Conservation (phyloP, 164 flowering plant species). For the Sextonia rubra region DNA sequence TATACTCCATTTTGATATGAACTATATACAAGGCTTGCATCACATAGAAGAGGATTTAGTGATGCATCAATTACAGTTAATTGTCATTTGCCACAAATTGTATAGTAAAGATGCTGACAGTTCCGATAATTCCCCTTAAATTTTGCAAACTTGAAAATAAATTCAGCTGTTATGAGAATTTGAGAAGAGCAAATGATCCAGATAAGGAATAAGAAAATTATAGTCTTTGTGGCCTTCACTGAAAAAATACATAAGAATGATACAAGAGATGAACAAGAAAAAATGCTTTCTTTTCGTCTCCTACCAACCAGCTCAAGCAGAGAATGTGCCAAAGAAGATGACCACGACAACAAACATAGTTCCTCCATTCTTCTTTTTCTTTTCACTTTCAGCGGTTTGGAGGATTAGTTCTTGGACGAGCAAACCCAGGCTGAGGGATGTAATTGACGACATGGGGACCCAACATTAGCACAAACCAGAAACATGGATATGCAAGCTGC, state of each 20-base stretch:
- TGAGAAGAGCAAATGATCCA: not conserved
- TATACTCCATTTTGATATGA: no score
- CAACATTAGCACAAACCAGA: slow-evolving; percentile 54
- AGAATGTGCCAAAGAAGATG: slow-evolving; percentile 7
- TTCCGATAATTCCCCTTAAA: not conserved
- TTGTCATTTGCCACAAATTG: not conserved
- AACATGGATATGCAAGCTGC: slow-evolving; percentile 67
- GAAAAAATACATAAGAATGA: not conserved
- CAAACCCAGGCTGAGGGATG: slow-evolving; percentile 80
- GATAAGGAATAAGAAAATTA: not conserved
- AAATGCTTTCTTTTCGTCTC: not conserved
- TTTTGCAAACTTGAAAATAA: not conserved
- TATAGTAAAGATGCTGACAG: not conserved
- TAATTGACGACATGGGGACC: slow-evolving; percentile 48
- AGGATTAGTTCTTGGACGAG: slow-evolving; percentile 45
- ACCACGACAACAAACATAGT: not conserved
- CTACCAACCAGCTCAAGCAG: slow-evolving; percentile 16
- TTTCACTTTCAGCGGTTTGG: slow-evolving; percentile 15
- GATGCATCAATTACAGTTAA: not conserved
- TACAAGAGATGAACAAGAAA: no score
- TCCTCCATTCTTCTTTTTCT: not conserved
- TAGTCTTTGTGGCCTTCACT: not conserved
- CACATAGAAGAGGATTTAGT: no score
- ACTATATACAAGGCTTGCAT: no score
- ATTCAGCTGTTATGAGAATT: not conserved